These are phyloP conservation scores for Staphylotrichum longicolle DNA, from an alignment of 495 filamentous ascomycete genomes.

Conservation along the genomic window DNA sequence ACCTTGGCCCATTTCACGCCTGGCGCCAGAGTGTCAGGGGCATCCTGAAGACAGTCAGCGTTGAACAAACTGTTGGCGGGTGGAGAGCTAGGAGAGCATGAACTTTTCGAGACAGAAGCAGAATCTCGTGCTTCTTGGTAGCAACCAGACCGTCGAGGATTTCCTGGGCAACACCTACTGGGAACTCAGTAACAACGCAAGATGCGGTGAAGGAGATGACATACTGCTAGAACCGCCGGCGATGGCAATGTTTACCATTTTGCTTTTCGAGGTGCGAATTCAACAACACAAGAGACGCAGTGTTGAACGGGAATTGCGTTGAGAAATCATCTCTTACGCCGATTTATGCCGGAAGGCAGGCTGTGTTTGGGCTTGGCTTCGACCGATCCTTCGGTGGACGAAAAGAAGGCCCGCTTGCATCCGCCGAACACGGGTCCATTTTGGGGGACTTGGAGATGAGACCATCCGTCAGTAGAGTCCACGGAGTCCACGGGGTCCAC, in stretches of 20 bases:
- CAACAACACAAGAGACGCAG: not conserved
- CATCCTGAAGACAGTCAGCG: conserved; percentile 13
- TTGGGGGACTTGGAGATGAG: too few species aligned
- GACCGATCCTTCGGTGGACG: conserved; percentile 2
- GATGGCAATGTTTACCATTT: conserved; percentile 57
- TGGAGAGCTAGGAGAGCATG: not conserved
- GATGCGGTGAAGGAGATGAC: conserved; percentile 18
- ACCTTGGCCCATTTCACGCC: conserved; percentile 40
- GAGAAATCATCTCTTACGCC: too few species aligned
- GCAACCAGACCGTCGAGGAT: conserved; percentile 54
- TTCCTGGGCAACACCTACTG: conserved; percentile 52
- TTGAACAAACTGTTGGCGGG: not conserved
- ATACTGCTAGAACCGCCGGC: conserved; percentile 51
- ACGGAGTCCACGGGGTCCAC: too few species aligned
- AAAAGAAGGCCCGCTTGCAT: not conserved
- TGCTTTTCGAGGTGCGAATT: not conserved
- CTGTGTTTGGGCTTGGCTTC: not conserved
- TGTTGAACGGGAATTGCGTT: too few species aligned
- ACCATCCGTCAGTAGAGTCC: too few species aligned
- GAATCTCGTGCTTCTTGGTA: conserved; percentile 52
- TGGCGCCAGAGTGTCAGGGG: conserved; percentile 15
- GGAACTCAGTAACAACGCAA: not conserved
- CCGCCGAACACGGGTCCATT: too few species aligned
- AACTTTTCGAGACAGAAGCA: conserved; percentile 44
- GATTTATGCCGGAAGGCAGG: not conserved